phyloP scores from a whole-genome alignment of 768 basidiomycete species.

The Albatrellus ellisii region DNA sequence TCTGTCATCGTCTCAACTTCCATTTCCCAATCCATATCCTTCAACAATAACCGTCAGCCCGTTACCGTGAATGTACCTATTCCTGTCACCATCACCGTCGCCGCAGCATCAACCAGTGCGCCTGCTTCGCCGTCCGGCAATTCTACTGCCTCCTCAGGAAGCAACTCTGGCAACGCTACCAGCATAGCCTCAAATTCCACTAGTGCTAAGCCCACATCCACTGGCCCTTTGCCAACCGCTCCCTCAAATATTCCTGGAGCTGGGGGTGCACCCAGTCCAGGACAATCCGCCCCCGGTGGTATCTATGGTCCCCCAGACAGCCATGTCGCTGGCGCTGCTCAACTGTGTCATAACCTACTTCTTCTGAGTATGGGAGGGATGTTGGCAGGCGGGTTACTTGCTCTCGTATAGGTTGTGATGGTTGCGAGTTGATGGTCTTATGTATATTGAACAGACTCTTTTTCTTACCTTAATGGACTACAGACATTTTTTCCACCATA shows the following conservation, averaged over 20 bases:
- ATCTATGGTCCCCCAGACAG: constrained; percentile 55
- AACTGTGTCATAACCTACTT: constrained; percentile 31
- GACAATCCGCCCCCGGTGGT: constrained; percentile 29
- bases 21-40: constrained; percentile 21
- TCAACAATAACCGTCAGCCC: constrained; percentile 27
- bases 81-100: constrained; percentile 33
- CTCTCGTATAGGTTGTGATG: constrained; percentile 10
- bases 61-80: constrained; percentile 29
- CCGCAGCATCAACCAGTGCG: constrained; percentile 12
- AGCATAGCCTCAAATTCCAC: constrained; percentile 18
- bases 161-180: constrained; percentile 13
- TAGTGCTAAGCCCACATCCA: constrained; percentile 24
- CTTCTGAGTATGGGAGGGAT: constrained; percentile 31
- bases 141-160: constrained; percentile 12
- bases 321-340: constrained; percentile 43
- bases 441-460: constrained; percentile 5
- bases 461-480: constrained; percentile 1
- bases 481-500: neutral
- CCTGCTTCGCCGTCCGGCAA: neutral
- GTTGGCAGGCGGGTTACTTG: constrained; percentile 15
- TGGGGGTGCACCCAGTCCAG: constrained; percentile 53
- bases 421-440: neutral
- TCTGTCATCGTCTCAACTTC: constrained; percentile 12
- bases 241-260: constrained; percentile 41
- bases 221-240: constrained; percentile 45